Percentiles rank a stretch among this genome's conserved stretches.
Conservation (phyloP, 1,284 basidiomycete species). For the Ganoderma resinaceum region DNA sequence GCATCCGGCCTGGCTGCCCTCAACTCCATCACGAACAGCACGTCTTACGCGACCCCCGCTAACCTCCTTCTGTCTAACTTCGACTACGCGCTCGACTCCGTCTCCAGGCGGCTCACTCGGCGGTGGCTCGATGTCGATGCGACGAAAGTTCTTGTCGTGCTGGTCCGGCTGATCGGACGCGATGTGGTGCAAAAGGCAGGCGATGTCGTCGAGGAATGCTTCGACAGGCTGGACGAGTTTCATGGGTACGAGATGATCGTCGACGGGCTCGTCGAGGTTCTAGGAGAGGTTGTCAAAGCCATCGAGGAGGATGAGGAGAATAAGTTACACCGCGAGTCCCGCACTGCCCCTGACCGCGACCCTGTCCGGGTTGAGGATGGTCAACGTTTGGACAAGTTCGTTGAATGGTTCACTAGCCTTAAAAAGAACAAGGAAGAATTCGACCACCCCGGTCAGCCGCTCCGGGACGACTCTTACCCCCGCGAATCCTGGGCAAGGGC, state of each 20-base stretch:
- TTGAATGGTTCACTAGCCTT: constrained; percentile 69
- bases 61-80: constrained; percentile 92
- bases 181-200: constrained; percentile 87
- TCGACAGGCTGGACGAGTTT: constrained; percentile 91
- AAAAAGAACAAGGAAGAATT: constrained; percentile 34
- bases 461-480: constrained; percentile 45
- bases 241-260: constrained; percentile 90
- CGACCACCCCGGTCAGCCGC: neutral
- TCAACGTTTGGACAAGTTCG: constrained; percentile 55
- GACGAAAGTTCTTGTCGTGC: constrained; percentile 79
- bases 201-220: constrained; percentile 94
- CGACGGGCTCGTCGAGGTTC: constrained; percentile 87
- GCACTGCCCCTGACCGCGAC: constrained; percentile 3
- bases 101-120: constrained; percentile 81
- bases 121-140: constrained; percentile 82
- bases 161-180: constrained; percentile 85
- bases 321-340: constrained; percentile 19
- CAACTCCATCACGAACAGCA: constrained; percentile 68
- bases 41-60: constrained; percentile 83
- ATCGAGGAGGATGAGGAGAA: constrained; percentile 61
- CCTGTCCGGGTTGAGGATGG: constrained; percentile 27
- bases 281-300: constrained; percentile 78
- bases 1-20: constrained; percentile 77
- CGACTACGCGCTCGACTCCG: constrained; percentile 91
- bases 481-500: constrained; percentile 55